Conservation (phyloP, 441 rosid species). For the Corymbia citriodora region DNA sequence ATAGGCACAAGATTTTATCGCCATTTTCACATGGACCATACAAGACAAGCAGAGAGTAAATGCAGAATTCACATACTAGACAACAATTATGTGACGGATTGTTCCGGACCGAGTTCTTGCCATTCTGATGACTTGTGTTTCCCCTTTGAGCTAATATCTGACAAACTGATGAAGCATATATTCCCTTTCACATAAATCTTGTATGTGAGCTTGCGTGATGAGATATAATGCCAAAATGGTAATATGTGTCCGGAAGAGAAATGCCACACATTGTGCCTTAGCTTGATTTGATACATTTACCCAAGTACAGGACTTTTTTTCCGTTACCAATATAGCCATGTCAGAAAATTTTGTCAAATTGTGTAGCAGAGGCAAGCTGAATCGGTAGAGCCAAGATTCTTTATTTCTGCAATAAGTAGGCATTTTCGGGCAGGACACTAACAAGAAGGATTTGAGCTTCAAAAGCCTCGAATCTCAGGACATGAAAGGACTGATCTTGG, state of each 20-base stretch:
- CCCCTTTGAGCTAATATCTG: neutral
- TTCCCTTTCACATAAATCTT: neutral
- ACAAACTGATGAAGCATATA: neutral
- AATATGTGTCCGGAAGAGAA: neutral
- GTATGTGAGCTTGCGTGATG: neutral
- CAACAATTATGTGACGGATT: neutral
- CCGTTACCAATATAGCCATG: neutral
- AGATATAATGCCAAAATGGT: neutral
- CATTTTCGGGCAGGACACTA: neutral
- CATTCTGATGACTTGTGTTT: neutral
- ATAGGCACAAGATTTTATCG: neutral
- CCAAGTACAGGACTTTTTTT: neutral
- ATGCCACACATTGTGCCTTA: neutral
- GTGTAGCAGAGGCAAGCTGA: neutral
- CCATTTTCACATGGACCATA: neutral
- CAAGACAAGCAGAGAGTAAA: neutral
- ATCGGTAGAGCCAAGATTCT: neutral
- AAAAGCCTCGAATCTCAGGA: neutral
- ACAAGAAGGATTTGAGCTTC: neutral
- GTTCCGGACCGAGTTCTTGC: neutral
- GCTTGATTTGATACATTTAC: neutral
- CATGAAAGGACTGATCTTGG: neutral
- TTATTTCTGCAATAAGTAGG: neutral
- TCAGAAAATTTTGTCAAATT: neutral
- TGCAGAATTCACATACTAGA: neutral